Evolutionary conservation across 345 rosid genomes (phyloP), one percentile per base, ranked within the genome.

Genomic region (Firmiana major): DNA sequence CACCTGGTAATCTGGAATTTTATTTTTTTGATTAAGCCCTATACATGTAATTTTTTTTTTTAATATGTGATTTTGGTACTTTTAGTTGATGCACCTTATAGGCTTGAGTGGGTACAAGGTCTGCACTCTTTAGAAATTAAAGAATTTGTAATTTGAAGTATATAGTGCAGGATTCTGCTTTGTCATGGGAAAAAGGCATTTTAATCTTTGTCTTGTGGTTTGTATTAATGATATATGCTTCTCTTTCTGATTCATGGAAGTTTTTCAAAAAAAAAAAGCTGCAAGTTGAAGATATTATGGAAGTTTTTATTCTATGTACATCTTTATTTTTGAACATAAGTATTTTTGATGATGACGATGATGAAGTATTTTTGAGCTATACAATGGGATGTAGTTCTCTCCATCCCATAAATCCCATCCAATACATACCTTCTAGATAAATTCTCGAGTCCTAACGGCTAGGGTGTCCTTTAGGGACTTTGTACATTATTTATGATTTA

Each of bases 1-100:
- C 83, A 86, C 78, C 83, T 93, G 98, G 98, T 96, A 93, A 79
- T 82, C 12, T 48, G 65, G 46, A 70, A 60, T 49, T 71, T 75
- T 34, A n/a, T 62, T 75, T 24, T 75, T 3, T 26, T 75, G 55
- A 19, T 31, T 60, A 6, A 75, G 31, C 11, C 46, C 46, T 51
- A 9, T 17, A 74, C 40, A 24, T 43, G 16, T 22, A 26, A n/a
- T n/a, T n/a, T n/a, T 46, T 1, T 43, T 26, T 40, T 36, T 51
- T 74, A 26, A 45, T 58, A 24, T 19, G 53, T 40, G 57, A 74
- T 43, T 60, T 28, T 43, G 62, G 12, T 28, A 31, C 74, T 71
- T 43, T 36, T 31, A 49, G 24, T 71, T 49, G 60, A 31, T 49
- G 26, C 28, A 51, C 45, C 74, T 71, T 71, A 53, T 51, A 17